These are phyloP conservation scores for Tulasnella sp. DNA, from an alignment of 768 basidiomycete genomes.

Conservation along the genomic window DNA sequence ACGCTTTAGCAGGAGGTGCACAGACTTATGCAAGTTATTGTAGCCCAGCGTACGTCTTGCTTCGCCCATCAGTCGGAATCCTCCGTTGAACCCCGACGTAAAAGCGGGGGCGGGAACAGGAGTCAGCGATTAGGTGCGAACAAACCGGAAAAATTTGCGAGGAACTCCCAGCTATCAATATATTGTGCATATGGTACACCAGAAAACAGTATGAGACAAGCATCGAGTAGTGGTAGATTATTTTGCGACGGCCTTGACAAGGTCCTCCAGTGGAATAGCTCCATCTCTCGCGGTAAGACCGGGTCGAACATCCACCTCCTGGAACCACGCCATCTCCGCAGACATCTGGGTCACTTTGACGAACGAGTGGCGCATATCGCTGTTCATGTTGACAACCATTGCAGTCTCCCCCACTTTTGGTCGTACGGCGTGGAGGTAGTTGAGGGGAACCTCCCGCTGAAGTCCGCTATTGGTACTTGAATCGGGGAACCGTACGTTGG, in stretches of 20 bases:
- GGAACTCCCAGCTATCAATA: not conserved
- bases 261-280: not conserved
- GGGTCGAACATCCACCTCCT: not conserved
- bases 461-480: conserved; percentile 28
- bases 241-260: not conserved
- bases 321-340: not conserved
- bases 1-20: too few relatives aligned
- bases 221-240: not conserved
- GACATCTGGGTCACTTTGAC: not conserved
- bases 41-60: too few relatives aligned
- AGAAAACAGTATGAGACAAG: not conserved
- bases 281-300: not conserved
- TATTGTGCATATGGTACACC: not conserved
- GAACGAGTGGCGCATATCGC: not conserved
- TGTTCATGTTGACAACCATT: conserved; percentile 34
- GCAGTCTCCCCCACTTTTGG: conserved; percentile 44
- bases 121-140: not conserved
- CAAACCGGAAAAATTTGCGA: not conserved
- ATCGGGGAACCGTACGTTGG: conserved; percentile 31
- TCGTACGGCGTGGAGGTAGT: conserved; percentile 37
- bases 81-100: not conserved
- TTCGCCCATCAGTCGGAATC: too few relatives aligned
- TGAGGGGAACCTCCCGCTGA: conserved; percentile 35
- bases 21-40: too few relatives aligned
- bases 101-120: not conserved